phyloP scores from a whole-genome alignment of 2,329 filamentous ascomycete species.

The Akanthomyces muscarius region DNA sequence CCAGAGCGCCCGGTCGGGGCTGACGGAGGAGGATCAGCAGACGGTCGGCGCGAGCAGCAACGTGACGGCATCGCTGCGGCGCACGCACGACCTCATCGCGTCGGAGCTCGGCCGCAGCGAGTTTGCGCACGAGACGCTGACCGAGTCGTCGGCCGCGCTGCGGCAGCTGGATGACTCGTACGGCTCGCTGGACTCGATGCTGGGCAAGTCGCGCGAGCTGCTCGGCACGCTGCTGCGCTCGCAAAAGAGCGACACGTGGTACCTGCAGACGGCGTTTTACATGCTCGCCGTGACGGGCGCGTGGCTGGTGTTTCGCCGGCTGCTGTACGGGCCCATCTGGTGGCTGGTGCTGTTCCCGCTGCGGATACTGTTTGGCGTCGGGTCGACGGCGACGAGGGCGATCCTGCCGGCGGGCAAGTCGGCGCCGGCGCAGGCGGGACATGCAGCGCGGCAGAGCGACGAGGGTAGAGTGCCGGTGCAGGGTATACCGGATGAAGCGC shows the following conservation, averaged over 20 bases:
- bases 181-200: conserved; percentile 69
- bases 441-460: conserved; percentile 23
- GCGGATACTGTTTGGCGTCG: conserved; percentile 59
- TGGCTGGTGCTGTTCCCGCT: conserved; percentile 83
- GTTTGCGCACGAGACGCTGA: conserved; percentile 85
- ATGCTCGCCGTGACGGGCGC: conserved; percentile 70
- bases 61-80: conserved; percentile 76
- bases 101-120: conserved; percentile 79
- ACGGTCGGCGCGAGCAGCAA: conserved; percentile 72
- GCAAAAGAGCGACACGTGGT: conserved; percentile 98
- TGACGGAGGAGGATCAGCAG: conserved; percentile 66
- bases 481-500: conserved; percentile 36
- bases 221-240: conserved; percentile 76
- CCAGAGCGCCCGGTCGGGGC: conserved; percentile 31
- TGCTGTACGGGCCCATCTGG: conserved; percentile 86
- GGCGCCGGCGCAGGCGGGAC: conserved; percentile 21
- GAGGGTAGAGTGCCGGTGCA: conserved; percentile 29
- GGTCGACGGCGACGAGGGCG: conserved; percentile 52
- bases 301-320: conserved; percentile 82
- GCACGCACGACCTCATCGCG: conserved; percentile 83
- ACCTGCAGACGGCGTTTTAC: conserved; percentile 85
- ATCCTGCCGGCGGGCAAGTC: conserved; percentile 37
- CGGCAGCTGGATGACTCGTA: conserved; percentile 77
- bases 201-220: conserved; percentile 69
- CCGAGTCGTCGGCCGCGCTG: conserved; percentile 79